Conservation (phyloP, 2,329 filamentous ascomycete species). For the Orbilia brochopaga region DNA sequence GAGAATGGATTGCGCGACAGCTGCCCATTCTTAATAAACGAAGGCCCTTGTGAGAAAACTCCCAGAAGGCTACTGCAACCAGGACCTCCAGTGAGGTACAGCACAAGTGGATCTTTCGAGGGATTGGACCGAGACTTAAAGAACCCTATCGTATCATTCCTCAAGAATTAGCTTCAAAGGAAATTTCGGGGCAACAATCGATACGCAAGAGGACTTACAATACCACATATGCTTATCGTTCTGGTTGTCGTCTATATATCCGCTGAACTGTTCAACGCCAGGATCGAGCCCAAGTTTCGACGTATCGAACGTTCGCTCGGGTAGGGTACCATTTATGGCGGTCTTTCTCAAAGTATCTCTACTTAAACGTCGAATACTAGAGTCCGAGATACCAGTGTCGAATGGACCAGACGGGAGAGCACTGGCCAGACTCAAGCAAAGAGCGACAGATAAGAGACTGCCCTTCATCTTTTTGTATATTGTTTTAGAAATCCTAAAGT, state of each 20-base stretch:
- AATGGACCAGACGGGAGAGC: no score
- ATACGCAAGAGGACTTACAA: constrained; percentile 67
- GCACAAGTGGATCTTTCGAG: constrained; percentile 90
- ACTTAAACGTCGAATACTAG: no score
- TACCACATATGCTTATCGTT: constrained; percentile 95
- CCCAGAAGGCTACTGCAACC: constrained; percentile 96
- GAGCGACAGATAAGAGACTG: no score
- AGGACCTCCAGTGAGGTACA: constrained; percentile 94
- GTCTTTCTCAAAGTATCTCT: no score
- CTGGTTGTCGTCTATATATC: constrained; percentile 94
- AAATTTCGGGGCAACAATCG: background rate
- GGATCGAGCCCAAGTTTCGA: constrained; percentile 81
- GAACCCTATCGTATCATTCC: constrained; percentile 72
- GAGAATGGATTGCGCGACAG: constrained; percentile 83
- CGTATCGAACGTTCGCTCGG: constrained; percentile 76
- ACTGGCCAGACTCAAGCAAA: no score
- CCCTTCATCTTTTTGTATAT: no score
- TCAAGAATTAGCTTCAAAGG: constrained; percentile 14
- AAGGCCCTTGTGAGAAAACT: constrained; percentile 95
- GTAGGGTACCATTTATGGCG: constrained; percentile 63
- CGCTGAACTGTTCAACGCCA: constrained; percentile 92
- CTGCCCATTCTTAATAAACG: constrained; percentile 81
- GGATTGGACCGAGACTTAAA: constrained; percentile 98
- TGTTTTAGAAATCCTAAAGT: no score
- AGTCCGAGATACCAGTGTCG: no score